Base-by-base conservation (phyloP, 495 filamentous ascomycete species). In the Xylaria telfairii region DNA sequence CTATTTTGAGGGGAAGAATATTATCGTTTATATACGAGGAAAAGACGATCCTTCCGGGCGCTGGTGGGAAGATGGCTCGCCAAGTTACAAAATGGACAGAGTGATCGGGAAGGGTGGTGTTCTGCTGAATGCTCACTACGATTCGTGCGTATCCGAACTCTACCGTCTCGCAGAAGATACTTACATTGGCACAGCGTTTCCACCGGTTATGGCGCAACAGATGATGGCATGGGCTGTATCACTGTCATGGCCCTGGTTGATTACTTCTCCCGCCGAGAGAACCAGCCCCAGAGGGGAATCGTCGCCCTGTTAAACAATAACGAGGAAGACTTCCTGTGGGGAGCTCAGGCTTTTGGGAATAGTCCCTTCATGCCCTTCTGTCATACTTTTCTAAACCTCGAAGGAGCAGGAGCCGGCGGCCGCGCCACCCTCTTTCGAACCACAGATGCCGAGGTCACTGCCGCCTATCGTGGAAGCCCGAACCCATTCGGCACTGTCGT, bases 121-220 rank as follows among this genome's bases (percentile, higher is more conserved):
- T 10, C 86, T 99, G 62, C 92, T 99, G 73, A 99, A 97, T 76
- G 93, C 95, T 6, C 96, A 99, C 75, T 98, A 96, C 76, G 96
- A 99, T 78, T 86, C 84, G 67, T 69, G 12, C 44, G 67, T 69
- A 80, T 83, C 74, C 62, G 74, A 69, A 28, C 56, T 3, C 19
- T 24, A 39, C 13, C 3, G 39, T 34, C 3, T n/a, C 17, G 15
- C 15, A 17, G 24, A 15, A 46, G 9, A 8, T 67, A 96, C 93
- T 69, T n/a, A 69, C 44, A 62, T 47, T 51, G 54, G 13, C 21
- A 37, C 37, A 69, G 67, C 71, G 96, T 98, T 1, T 93, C 93
- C 8, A 95, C 94, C 1, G 96, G 95, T 13, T 87, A 80, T 72
- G 95, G 95, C 51, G 95, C 96, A 34, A 98, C 96, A 9, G 96